Evolutionary conservation across 2,329 filamentous ascomycete species (phyloP).

Genomic region (Cadophora gregata): DNA sequence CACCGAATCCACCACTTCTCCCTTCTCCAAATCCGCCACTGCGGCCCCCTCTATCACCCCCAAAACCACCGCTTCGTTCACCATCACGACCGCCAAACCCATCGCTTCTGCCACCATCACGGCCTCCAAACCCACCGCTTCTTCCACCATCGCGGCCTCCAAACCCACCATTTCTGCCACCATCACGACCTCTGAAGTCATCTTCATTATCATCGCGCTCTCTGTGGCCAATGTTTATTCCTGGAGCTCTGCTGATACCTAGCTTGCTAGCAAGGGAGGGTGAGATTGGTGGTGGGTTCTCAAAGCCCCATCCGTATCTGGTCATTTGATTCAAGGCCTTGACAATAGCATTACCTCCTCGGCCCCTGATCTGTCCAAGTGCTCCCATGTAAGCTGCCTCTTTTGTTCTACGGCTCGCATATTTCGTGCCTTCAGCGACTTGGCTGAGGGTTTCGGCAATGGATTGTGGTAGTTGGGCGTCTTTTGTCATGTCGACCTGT

Average conservation of each 20-base stretch:
- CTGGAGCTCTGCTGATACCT: conserved; percentile 33
- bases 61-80: conserved; percentile 23
- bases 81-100: conserved; percentile 19
- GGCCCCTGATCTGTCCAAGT: conserved; percentile 28
- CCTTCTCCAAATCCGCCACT: conserved; percentile 28
- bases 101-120: conserved; percentile 23
- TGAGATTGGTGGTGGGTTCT: conserved; percentile 39
- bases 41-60: conserved; percentile 24
- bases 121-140: too few relatives aligned
- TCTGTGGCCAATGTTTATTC: conserved; percentile 33
- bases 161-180: conserved; percentile 10
- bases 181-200: conserved; percentile 24
- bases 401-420: conserved; percentile 37
- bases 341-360: conserved; percentile 10
- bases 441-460: conserved; percentile 39
- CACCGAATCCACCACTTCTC: conserved; percentile 20
- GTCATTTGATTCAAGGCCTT: conserved; percentile 41
- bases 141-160: conserved; percentile 20
- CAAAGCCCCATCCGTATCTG: conserved; percentile 44
- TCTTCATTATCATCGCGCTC: conserved; percentile 20
- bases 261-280: conserved; percentile 35
- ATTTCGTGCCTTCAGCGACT: conserved; percentile 40
- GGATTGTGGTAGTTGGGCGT: conserved; percentile 43
- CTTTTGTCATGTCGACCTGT: conserved; percentile 44
- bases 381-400: conserved; percentile 38